Evolutionary conservation across 2,329 filamentous ascomycete genomes (phyloP), one percentile per base, ranked within the genome.

Genomic region (Colletotrichum sp.): DNA sequence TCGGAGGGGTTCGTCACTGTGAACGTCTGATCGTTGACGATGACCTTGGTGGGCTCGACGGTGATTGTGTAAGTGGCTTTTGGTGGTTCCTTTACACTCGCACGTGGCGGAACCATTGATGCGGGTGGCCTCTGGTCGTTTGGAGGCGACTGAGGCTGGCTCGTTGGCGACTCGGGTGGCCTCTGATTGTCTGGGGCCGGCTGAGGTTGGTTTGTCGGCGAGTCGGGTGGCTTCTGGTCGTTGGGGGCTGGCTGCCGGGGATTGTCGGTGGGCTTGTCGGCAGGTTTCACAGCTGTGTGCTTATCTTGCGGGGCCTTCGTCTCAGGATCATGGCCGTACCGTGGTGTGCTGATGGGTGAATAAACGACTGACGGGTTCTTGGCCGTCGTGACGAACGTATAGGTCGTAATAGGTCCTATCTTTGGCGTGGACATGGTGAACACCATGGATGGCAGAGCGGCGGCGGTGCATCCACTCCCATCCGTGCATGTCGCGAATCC

Each of bases 331-430:
- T 77, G 66, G 28, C 73, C 74, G 39, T 74, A 77, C 8, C 39
- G 62, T 5, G 76, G 74, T n/a, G 76, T 77, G n/a, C 67, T 69
- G 15, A 73, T 60, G 18, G 75, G 70, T 8, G 70, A 86, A 61
- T 61, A 83, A 4, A 90, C 84, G 18, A 90, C 87, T 10, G 87
- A 85, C 0, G 89, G 89, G 71, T 91, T 91, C 79, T 90, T 91
- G 79, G 90, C 89, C 5, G 89, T 90, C 3, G 88, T 90, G 66
- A 88, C 79, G 62, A 89, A 87, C 5, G 86, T 88, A 62, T 88
- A 78, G 8, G 86, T 86, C 30, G 52, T 48, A 60, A 65, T 30
- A 30, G 32, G 36, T 22, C 27, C 65, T 18, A 78, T 74, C 69
- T 39, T 75, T 56, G 78, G 77, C 39, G 77, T 78, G 18, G 70